These are phyloP conservation scores for Vaccinium myrtillus DNA, from an alignment of 148 eudicot species.

Conservation along the genomic window DNA sequence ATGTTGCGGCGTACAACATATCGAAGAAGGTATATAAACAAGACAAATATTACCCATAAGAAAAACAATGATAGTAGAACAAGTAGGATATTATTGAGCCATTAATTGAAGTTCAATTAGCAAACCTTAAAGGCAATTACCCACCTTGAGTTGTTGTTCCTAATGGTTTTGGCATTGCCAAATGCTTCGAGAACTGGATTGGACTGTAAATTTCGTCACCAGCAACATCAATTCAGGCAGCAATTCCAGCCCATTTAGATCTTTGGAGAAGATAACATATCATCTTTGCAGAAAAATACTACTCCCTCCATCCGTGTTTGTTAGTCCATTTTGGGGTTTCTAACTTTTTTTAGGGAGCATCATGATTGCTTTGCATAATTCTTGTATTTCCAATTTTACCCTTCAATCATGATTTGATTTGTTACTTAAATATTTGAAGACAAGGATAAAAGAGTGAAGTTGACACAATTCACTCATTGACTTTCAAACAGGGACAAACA, in stretches of 20 bases:
- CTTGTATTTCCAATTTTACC: too few relatives aligned
- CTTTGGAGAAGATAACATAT: conserved; percentile 19
- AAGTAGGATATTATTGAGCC: conserved; percentile 9
- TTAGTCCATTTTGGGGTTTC: too few relatives aligned
- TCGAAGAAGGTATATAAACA: not conserved
- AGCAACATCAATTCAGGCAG: conserved; percentile 21
- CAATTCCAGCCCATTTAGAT: conserved; percentile 12
- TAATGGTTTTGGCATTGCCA: conserved; percentile 96
- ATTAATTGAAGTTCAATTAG: not conserved
- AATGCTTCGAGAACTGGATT: conserved; percentile 99
- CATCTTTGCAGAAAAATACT: not conserved
- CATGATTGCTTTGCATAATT: too few relatives aligned
- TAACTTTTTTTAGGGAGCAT: too few relatives aligned
- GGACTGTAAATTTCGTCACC: conserved; percentile 53
- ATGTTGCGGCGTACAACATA: conserved; percentile 18
- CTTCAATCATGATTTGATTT: too few relatives aligned
- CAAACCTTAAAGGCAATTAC: conserved; percentile 21
- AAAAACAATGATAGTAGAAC: not conserved
- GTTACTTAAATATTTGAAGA: too few relatives aligned
- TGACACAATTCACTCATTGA: too few relatives aligned
- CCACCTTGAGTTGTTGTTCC: conserved; percentile 97
- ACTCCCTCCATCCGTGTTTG: too few relatives aligned
- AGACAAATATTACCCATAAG: conserved; percentile 9
- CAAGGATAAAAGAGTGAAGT: too few relatives aligned
- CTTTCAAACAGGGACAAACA: too few relatives aligned